Percentiles rank a stretch among this genome's conserved stretches.
Evolutionary conservation across 2,329 filamentous ascomycete species (phyloP).

Genomic region (Xylariaceae sp.): DNA sequence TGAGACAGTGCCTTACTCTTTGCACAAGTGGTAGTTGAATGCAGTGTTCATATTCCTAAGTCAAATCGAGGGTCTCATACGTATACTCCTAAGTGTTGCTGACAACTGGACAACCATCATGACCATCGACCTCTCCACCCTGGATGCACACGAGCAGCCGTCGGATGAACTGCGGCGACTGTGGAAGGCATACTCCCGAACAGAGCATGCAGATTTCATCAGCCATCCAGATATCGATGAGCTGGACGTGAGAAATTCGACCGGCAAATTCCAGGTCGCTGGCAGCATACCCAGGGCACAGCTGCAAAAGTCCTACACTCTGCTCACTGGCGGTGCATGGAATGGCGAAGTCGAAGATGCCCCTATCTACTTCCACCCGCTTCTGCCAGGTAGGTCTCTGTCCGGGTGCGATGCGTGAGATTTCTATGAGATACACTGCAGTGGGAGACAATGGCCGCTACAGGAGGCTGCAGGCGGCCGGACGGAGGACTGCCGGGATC

Average conservation of each 20-base stretch:
- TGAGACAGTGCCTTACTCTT: no score
- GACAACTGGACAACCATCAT: slow-evolving; percentile 25
- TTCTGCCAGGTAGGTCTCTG: slow-evolving; percentile 62
- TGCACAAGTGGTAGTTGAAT: no score
- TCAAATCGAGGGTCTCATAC: no score
- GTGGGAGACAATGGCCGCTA: no score
- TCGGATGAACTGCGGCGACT: slow-evolving; percentile 65
- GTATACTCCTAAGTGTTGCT: no score
- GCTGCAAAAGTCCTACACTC: slow-evolving; percentile 43
- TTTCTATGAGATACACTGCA: no score
- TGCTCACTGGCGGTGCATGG: slow-evolving; percentile 36
- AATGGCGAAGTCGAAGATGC: slow-evolving; percentile 35
- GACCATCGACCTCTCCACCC: slow-evolving; percentile 44
- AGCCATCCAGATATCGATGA: slow-evolving; percentile 58
- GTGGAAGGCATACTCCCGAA: slow-evolving; percentile 73
- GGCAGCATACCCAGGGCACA: slow-evolving; percentile 42
- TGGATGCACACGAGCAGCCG: slow-evolving; percentile 77
- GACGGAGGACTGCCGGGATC: no score
- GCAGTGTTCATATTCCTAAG: no score
- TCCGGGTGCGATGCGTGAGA: neutral
- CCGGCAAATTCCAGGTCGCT: slow-evolving; percentile 45
- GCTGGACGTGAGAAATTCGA: slow-evolving; percentile 36
- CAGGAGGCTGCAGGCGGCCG: no score
- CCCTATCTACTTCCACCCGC: slow-evolving; percentile 60
- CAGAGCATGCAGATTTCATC: slow-evolving; percentile 51